Evolutionary conservation across 2,329 filamentous ascomycete species (phyloP), one percentile per base, ranked within the genome.

Genomic region (Calonectria pauciramosa): DNA sequence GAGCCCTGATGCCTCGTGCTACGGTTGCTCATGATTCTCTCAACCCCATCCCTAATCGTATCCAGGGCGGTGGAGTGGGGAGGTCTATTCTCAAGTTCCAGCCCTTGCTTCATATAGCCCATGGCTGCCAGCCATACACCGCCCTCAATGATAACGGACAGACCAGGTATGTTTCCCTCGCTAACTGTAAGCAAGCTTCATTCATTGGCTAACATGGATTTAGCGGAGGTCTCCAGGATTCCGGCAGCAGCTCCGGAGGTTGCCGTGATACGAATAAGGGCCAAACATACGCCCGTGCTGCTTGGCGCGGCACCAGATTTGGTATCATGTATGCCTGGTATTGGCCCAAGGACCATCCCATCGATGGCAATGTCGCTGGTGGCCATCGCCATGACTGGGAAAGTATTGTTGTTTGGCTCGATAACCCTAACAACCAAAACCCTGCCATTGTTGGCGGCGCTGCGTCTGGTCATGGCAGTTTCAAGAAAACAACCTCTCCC

Each of bases 111-210:
- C 76, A 82, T 10, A 88, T 92, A 7, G 86, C 87, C n/a, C 90
- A 90, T 77, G 91, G 91, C 51, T 93, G 91, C 75, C 91, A 92
- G 18, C 90, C 91, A 0, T 93, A 91, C 78, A 90, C 91, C 0
- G 91, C 89, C 2, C 91, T 93, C 1, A 88, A 93, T 73, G 85
- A 86, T 1, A 81, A 84, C 0, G 91, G 91, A 1, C 86, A 93
- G 76, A 91, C 88, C 7, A 86, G 87, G 91, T 92, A 82, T n/a
- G 28, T 20, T 44, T 38, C n/a, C 11, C 49, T 34, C 26, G 14
- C 26, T 2, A 28, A 32, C 30, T 11, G 18, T 10, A 38, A 26
- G 18, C 8, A 44, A 16, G 11, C 14, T 1, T 28, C 2, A 18
- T 47, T 20, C 9, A 23, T 44, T 52, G 4, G 3, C 54, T 26